Percentiles rank a stretch among this genome's conserved stretches.
Conservation (phyloP, 202 grass and related monocot genomes). For the Musa balbisiana region DNA sequence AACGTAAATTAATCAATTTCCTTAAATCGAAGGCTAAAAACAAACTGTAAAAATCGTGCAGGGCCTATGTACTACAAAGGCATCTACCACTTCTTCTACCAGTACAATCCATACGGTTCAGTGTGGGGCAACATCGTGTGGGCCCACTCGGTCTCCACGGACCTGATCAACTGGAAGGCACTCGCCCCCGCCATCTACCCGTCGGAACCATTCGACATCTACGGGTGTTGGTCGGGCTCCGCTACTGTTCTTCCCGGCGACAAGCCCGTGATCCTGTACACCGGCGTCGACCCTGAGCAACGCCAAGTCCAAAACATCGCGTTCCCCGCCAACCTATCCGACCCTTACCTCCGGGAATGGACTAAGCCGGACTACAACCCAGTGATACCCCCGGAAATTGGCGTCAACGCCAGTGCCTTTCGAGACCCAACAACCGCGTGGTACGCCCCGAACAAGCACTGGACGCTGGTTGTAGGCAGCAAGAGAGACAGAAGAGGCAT, state of each 20-base stretch:
- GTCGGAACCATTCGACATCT: background rate
- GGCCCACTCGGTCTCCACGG: conserved; percentile 5
- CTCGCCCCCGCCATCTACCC: background rate
- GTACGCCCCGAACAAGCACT: background rate
- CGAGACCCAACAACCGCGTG: conserved; percentile 15
- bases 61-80: conserved; percentile 15
- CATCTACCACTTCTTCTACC: conserved; percentile 11
- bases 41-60: background rate
- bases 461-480: background rate
- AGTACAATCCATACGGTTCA: background rate
- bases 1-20: background rate
- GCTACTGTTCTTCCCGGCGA: conserved; percentile 5
- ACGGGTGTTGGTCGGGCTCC: conserved; percentile 11
- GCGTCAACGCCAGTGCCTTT: background rate
- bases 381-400: background rate
- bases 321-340: background rate
- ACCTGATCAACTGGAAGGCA: conserved; percentile 1
- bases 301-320: conserved; percentile 11
- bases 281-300: background rate
- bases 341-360: conserved; percentile 6
- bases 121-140: conserved; percentile 7
- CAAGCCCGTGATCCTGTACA: conserved; percentile 7
- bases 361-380: conserved; percentile 9
- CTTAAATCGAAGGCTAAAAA: background rate
- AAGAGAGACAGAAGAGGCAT: background rate